A percentile compares a stretch with the other conserved stretches of the same genome.
These are phyloP conservation scores for Coemansia sp. DNA, from an alignment of 192 early-diverging fungal species.

Conservation along the genomic window DNA sequence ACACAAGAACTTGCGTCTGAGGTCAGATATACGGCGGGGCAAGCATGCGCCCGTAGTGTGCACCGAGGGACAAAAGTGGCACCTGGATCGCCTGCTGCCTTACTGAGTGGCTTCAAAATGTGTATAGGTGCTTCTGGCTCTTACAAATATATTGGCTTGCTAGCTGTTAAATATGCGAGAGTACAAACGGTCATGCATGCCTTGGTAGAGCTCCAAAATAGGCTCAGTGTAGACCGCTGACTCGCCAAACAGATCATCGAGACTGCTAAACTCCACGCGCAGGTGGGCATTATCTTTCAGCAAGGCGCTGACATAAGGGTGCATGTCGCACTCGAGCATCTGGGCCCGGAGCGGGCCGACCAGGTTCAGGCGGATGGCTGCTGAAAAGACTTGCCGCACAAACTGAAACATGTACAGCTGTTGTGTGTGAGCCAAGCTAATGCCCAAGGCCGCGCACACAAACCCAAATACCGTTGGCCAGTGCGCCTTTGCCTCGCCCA, in stretches of 20 bases:
- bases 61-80: slow-evolving; percentile 46
- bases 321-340: slow-evolving; percentile 65
- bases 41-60: slow-evolving; percentile 53
- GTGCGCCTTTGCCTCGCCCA: slow-evolving; percentile 64
- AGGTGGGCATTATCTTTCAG: slow-evolving; percentile 58
- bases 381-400: slow-evolving; percentile 83
- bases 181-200: slow-evolving; percentile 78
- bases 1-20: slow-evolving; percentile 44
- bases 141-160: not conserved
- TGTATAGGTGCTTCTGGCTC: not conserved
- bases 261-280: slow-evolving; percentile 17
- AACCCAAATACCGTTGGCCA: slow-evolving; percentile 81
- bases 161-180: slow-evolving; percentile 80
- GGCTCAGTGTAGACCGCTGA: slow-evolving; percentile 65
- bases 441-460: slow-evolving; percentile 57
- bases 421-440: slow-evolving; percentile 61
- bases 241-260: slow-evolving; percentile 47
- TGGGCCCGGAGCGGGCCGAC: slow-evolving; percentile 91
- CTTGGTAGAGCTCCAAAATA: slow-evolving; percentile 73
- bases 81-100: slow-evolving; percentile 47
- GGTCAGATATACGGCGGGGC: slow-evolving; percentile 37
- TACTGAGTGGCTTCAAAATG: slow-evolving; percentile 14
- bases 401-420: slow-evolving; percentile 84
- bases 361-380: slow-evolving; percentile 86
- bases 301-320: slow-evolving; percentile 57